A percentile compares a stretch with the other conserved stretches of the same genome.
Conservation (phyloP, 192 early-diverging fungal genomes). For the Mortierella claussenii region DNA sequence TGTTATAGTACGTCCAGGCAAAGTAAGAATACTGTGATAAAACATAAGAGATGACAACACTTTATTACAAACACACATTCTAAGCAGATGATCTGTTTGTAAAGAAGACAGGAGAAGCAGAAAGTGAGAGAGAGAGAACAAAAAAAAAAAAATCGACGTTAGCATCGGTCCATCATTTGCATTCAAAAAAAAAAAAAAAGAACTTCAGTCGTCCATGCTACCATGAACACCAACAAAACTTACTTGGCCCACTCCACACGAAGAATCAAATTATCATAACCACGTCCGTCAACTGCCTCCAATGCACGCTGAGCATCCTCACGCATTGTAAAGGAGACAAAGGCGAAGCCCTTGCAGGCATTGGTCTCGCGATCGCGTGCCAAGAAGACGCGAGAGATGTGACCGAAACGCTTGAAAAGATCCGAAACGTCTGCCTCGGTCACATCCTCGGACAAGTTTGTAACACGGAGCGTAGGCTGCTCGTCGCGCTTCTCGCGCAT, state of each 20-base stretch:
- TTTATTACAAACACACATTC: constrained; percentile 17
- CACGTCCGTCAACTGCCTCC: constrained; percentile 90
- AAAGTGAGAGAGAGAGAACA: neutral
- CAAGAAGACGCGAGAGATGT: constrained; percentile 84
- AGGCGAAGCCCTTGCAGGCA: constrained; percentile 95
- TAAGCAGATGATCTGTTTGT: constrained; percentile 52
- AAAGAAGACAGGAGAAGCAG: constrained; percentile 4
- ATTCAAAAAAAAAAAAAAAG: neutral
- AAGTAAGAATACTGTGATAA: too few species aligned
- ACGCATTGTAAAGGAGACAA: constrained; percentile 87
- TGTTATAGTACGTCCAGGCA: neutral
- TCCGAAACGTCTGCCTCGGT: constrained; percentile 91
- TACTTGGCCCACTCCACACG: constrained; percentile 87
- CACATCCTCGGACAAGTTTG: constrained; percentile 95
- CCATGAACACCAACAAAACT: too few species aligned
- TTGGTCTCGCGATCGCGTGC: constrained; percentile 87
- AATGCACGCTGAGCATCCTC: constrained; percentile 87
- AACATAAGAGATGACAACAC: neutral
- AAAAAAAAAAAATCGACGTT: neutral
- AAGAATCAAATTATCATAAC: constrained; percentile 96
- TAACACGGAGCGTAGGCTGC: constrained; percentile 85
- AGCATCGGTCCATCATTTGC: too few species aligned
- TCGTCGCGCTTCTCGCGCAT: constrained; percentile 72
- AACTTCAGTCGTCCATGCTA: too few species aligned
- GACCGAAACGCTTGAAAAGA: constrained; percentile 88